Percentiles rank a stretch among this genome's conserved stretches.
These are phyloP conservation scores for Globisporangium cylindrosporum DNA, from an alignment of 352 stramenopile species.

Conservation along the genomic window DNA sequence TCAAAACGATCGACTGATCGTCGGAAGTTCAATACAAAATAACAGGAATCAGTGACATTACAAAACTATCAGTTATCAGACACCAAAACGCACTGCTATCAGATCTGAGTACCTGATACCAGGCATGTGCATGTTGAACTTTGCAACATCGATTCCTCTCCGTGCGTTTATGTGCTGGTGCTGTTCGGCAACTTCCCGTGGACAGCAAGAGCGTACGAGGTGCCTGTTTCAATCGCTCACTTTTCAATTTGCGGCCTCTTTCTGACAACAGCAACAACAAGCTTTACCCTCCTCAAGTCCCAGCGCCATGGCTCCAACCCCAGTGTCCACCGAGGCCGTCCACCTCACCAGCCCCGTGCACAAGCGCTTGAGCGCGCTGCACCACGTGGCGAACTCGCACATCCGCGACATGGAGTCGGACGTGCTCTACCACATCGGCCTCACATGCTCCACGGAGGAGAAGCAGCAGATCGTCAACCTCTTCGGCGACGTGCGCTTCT, in stretches of 20 bases:
- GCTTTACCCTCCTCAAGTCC: neutral
- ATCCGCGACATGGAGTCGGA: constrained; percentile 57
- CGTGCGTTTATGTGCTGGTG: too few relatives aligned
- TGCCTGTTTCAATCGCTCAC: neutral
- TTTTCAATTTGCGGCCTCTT: constrained; percentile 5
- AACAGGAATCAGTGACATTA: too few relatives aligned
- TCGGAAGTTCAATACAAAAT: too few relatives aligned
- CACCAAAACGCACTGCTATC: too few relatives aligned
- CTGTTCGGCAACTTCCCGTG: too few relatives aligned
- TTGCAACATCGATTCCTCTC: neutral
- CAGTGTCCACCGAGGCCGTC: constrained; percentile 2
- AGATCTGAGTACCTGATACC: too few relatives aligned
- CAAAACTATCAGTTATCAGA: too few relatives aligned
- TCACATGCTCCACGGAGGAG: constrained; percentile 49
- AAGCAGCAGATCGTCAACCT: constrained; percentile 38
- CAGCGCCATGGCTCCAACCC: constrained; percentile 10
- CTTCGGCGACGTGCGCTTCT: constrained; percentile 77
- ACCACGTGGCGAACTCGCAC: constrained; percentile 60
- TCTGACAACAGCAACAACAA: neutral
- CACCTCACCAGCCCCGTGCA: constrained; percentile 14
- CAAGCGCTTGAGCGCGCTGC: neutral
- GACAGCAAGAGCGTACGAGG: too few relatives aligned
- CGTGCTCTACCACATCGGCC: constrained; percentile 73
- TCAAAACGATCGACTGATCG: too few relatives aligned
- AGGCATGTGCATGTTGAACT: too few relatives aligned